phyloP scores from a whole-genome alignment of 805 yeast species.

The Komagataella phaffii region DNA sequence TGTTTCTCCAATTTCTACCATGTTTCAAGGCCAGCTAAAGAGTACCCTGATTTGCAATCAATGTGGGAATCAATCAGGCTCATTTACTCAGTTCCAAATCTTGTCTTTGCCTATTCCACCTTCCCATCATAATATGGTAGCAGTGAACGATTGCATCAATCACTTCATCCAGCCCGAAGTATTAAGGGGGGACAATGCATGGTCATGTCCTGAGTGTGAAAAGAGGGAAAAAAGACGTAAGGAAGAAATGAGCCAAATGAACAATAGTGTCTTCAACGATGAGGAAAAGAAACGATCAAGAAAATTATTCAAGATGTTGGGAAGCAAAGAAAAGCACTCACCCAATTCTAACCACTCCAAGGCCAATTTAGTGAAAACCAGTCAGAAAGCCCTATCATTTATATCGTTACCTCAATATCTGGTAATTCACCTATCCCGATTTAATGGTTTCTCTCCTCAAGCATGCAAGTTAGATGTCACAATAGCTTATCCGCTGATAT shows the following conservation, averaged over 20 bases:
- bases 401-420: slow-evolving; percentile 9
- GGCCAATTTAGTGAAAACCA: slow-evolving; percentile 5
- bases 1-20: slow-evolving; percentile 48
- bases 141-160: slow-evolving; percentile 49
- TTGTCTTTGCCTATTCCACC: slow-evolving; percentile 49
- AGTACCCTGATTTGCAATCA: slow-evolving; percentile 47
- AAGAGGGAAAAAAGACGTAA: slow-evolving; percentile 10
- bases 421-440: slow-evolving; percentile 26
- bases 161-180: slow-evolving; percentile 53
- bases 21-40: slow-evolving; percentile 65
- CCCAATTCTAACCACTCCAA: slow-evolving; percentile 11
- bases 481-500: slow-evolving; percentile 40
- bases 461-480: slow-evolving; percentile 40
- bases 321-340: slow-evolving; percentile 4
- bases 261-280: slow-evolving; percentile 11
- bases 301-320: slow-evolving; percentile 5
- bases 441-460: slow-evolving; percentile 28
- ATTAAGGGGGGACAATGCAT: slow-evolving; percentile 63
- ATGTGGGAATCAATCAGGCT: slow-evolving; percentile 48
- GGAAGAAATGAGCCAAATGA: slow-evolving; percentile 2
- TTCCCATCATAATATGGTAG: slow-evolving; percentile 18
- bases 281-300: slow-evolving; percentile 17
- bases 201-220: slow-evolving; percentile 71
- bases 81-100: slow-evolving; percentile 48
- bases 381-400: slow-evolving; percentile 5